Evolutionary conservation across 495 filamentous ascomycete genomes (phyloP), one percentile per base, ranked within the genome.

Genomic region (Xylaria flabelliformis): DNA sequence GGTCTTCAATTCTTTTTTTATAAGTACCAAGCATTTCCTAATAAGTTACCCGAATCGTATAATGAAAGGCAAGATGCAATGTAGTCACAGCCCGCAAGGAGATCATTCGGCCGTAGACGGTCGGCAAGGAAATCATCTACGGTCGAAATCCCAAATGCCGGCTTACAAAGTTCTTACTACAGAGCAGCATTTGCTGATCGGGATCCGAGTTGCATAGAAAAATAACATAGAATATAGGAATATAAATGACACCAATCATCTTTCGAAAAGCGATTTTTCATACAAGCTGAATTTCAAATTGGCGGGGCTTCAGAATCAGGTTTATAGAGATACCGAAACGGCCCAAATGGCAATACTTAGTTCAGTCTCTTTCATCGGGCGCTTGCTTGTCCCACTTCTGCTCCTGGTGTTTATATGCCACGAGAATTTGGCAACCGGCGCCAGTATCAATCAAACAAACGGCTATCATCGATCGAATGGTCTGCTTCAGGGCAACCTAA

Each of bases 91-190:
- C 63, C 17, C 15, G 42, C 24, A 19, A 48, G 63, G 42, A 50
- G 17, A 39, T 67, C 26, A 24, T 41, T 29, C 26, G 26, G 26
- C 26, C 26, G 26, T 2, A 29, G 26, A 29, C 26, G 26, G 26
- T 29, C 26, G 26, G 42, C 24, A 19, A 48, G 63, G 42, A 50
- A 7, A 39, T 67, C 26, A 24, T 41, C 9, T 39, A 39, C 17
- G 3, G 41, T 9, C 19, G 46, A 39, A 19, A 48, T 13, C 4
- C 65, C 65, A 67, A 67, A 42, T 67, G 65, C 65, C 65, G 65
- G 65, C 46, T 67, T 53, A 67, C 48, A 39, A 67, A 67, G 65
- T n/a, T 41, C 63, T 65, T 39, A 67, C 48, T 53, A 42, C 24
- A 3, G 13, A 26, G 39, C 19, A 21, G 6, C 17, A 39, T 48